These are phyloP conservation scores for Wickerhamomyces sp. DNA, from an alignment of 1,139 yeast genomes.

Conservation along the genomic window DNA sequence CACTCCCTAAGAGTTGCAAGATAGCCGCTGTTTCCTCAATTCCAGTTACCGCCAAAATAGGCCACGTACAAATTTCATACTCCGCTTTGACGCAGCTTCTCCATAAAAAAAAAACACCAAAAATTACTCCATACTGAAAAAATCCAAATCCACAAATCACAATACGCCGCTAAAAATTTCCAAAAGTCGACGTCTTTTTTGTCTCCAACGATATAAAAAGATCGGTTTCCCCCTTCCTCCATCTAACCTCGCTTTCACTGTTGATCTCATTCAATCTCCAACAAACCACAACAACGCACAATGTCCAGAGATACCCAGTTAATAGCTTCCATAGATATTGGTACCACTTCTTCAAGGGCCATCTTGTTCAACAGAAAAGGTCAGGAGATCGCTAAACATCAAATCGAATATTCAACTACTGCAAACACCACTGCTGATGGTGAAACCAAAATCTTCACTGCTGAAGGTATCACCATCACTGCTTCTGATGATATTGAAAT, in stretches of 20 bases:
- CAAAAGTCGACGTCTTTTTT: background rate
- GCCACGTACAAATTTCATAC: background rate
- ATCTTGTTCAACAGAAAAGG: constrained; percentile 74
- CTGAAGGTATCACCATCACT: constrained; percentile 67
- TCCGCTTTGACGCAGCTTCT: background rate
- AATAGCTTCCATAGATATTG: constrained; percentile 79
- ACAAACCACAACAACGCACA: background rate
- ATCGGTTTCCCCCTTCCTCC: background rate
- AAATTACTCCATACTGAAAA: constrained; percentile 3
- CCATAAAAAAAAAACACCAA: background rate
- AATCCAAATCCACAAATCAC: background rate
- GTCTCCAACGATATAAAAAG: background rate
- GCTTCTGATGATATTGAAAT: constrained; percentile 53
- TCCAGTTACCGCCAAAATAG: background rate
- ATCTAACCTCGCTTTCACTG: background rate
- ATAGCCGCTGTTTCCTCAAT: no score
- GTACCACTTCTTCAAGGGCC: constrained; percentile 93
- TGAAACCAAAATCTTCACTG: constrained; percentile 56
- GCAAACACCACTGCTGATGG: constrained; percentile 39
- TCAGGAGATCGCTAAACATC: constrained; percentile 78
- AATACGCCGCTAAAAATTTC: no score
- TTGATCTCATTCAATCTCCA: background rate
- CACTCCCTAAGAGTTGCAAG: no score
- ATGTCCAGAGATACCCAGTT: constrained; percentile 27
- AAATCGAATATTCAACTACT: constrained; percentile 81